phyloP scores from a whole-genome alignment of 768 basidiomycete genomes.

The Tulasnella sp. region DNA sequence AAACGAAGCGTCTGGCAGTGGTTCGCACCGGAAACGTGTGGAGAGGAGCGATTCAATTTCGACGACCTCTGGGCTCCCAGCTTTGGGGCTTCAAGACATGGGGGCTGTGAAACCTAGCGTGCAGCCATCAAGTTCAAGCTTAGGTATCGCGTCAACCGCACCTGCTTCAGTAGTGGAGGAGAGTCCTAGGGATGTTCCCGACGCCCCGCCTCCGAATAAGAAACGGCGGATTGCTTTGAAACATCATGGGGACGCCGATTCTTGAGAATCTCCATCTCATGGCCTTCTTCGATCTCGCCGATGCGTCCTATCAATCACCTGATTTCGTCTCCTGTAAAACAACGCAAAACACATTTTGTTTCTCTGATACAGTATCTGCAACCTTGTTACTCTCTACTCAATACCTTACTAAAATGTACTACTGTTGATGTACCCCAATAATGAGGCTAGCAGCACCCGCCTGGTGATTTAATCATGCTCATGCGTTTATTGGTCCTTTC shows the following conservation, averaged over 20 bases:
- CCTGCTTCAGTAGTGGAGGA: constrained; percentile 9
- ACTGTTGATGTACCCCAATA: too few species aligned
- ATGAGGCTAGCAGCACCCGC: too few species aligned
- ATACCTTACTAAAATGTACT: too few species aligned
- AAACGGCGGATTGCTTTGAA: constrained; percentile 64
- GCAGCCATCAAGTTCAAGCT: not conserved
- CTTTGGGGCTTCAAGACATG: constrained; percentile 7
- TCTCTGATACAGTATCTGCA: too few species aligned
- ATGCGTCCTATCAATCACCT: too few species aligned
- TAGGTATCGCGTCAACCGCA: not conserved
- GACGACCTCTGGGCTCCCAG: not conserved
- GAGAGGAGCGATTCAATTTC: constrained; percentile 6
- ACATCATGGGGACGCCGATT: constrained; percentile 14
- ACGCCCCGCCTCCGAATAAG: constrained; percentile 63
- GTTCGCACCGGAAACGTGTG: not conserved
- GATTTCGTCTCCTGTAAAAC: too few species aligned
- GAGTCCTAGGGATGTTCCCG: constrained; percentile 21
- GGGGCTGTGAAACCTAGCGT: not conserved
- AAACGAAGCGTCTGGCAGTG: not conserved
- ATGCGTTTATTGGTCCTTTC: too few species aligned
- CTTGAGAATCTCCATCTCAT: too few species aligned
- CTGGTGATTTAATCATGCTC: too few species aligned
- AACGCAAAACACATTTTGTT: too few species aligned
- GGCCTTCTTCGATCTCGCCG: too few species aligned
- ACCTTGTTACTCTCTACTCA: too few species aligned